Conservation (phyloP, 73 alveolate genomes). For the Symbiodinium natans region DNA sequence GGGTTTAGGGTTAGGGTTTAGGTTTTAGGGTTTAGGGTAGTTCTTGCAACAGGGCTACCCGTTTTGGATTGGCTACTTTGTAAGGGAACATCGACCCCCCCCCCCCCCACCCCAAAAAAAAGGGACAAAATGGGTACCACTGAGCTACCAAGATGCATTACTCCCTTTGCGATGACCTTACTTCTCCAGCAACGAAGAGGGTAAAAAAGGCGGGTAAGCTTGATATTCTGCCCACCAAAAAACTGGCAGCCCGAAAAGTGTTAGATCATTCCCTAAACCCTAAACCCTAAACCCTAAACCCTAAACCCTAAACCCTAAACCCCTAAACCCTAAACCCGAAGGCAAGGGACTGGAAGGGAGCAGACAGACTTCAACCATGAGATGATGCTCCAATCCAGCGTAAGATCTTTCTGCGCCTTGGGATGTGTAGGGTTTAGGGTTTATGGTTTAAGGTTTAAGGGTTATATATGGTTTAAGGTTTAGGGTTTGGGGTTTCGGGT, state of each 20-base stretch:
- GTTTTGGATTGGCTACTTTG: too few relatives aligned
- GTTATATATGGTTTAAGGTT: background rate
- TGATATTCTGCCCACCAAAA: background rate
- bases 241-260: background rate
- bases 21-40: too few relatives aligned
- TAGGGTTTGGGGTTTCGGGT: too few relatives aligned
- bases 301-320: background rate
- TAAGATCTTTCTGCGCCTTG: too few relatives aligned
- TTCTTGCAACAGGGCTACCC: too few relatives aligned
- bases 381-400: conserved; percentile 69
- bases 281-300: background rate
- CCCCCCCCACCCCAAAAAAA: too few relatives aligned
- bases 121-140: background rate
- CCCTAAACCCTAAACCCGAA: too few relatives aligned
- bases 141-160: background rate
- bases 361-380: conserved; percentile 67
- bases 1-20: background rate
- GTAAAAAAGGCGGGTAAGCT: background rate
- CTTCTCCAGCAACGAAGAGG: background rate
- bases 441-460: background rate
- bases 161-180: background rate
- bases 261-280: too few relatives aligned
- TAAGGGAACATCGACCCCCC: too few relatives aligned
- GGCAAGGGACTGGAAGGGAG: conserved; percentile 53
- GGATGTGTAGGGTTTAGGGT: too few relatives aligned